phyloP scores from a whole-genome alignment of 441 rosid species.

The Metrosideros polymorpha region DNA sequence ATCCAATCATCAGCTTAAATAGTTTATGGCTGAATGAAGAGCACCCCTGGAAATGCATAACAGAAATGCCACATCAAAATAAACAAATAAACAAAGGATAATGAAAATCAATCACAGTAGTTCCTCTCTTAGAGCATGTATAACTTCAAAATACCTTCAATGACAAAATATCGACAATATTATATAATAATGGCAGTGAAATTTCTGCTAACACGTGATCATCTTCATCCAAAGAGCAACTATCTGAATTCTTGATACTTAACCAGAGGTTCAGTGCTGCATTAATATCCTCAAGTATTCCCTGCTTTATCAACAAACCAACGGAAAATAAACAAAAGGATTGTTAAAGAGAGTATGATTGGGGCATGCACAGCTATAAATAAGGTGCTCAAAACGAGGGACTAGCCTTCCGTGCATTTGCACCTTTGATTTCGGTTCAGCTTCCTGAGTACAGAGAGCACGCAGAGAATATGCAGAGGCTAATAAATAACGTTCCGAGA shows the following conservation, averaged over 20 bases:
- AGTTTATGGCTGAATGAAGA: slow-evolving; percentile 33
- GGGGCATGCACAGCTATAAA: neutral
- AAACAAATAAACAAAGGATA: neutral
- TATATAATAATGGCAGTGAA: slow-evolving; percentile 46
- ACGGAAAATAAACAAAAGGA: neutral
- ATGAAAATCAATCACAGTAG: neutral
- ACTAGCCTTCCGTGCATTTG: slow-evolving; percentile 21
- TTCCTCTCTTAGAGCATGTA: neutral
- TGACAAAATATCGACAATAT: slow-evolving; percentile 57
- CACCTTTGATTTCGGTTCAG: slow-evolving; percentile 84
- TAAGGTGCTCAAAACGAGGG: slow-evolving; percentile 11
- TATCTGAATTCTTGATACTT: slow-evolving; percentile 25
- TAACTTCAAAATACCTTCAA: slow-evolving; percentile 41
- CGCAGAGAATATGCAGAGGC: slow-evolving; percentile 70
- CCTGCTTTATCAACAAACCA: slow-evolving; percentile 23
- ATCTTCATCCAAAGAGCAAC: slow-evolving; percentile 16
- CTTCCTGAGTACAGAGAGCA: slow-evolving; percentile 68
- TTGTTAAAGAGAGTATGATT: slow-evolving; percentile 1
- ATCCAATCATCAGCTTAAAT: slow-evolving; percentile 48
- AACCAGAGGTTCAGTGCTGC: slow-evolving; percentile 57
- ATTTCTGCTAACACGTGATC: slow-evolving; percentile 27
- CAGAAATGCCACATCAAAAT: neutral
- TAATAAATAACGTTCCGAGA: slow-evolving; percentile 32
- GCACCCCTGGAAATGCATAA: slow-evolving; percentile 45
- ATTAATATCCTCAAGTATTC: slow-evolving; percentile 47